Evolutionary conservation across 495 filamentous ascomycete genomes (phyloP).

Genomic region (Penicillium manginii): DNA sequence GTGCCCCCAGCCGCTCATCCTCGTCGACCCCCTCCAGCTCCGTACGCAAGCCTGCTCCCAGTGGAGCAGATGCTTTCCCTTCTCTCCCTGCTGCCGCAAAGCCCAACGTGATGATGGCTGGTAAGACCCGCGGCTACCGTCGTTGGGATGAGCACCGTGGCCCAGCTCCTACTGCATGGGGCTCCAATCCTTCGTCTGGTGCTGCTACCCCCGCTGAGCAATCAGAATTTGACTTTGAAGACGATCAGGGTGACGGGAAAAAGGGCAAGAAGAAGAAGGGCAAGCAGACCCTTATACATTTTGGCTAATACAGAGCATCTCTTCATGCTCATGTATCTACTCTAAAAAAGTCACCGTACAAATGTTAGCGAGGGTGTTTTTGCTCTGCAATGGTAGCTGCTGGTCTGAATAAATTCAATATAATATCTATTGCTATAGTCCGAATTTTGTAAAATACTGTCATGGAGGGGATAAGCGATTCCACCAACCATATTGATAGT

Average conservation of each 20-base stretch:
- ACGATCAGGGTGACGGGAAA: slow-evolving; percentile 54
- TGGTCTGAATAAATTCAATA: neutral
- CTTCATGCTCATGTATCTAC: neutral
- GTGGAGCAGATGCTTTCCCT: slow-evolving; percentile 64
- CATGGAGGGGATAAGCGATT: neutral
- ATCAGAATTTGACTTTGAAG: slow-evolving; percentile 34
- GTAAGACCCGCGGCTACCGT: slow-evolving; percentile 72
- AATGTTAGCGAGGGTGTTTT: neutral
- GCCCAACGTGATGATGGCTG: slow-evolving; percentile 78
- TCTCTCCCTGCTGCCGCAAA: slow-evolving; percentile 78
- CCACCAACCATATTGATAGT: neutral
- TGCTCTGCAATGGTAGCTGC: neutral
- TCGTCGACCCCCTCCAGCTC: slow-evolving; percentile 27
- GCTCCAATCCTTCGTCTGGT: slow-evolving; percentile 29
- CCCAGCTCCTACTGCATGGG: slow-evolving; percentile 52
- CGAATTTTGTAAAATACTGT: neutral
- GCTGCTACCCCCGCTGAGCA: slow-evolving; percentile 31
- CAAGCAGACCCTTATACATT: slow-evolving; percentile 74
- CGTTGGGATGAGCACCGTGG: slow-evolving; percentile 62
- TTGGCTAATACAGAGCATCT: slow-evolving; percentile 39
- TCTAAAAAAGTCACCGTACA: neutral
- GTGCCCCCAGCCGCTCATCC: slow-evolving; percentile 28
- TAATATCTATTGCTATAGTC: neutral
- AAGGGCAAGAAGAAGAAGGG: slow-evolving; percentile 79
- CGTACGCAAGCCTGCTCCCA: slow-evolving; percentile 9